Evolutionary conservation across 139 green algal species (phyloP), one percentile per base, ranked within the genome.

Genomic region (Chlorella sp.): DNA sequence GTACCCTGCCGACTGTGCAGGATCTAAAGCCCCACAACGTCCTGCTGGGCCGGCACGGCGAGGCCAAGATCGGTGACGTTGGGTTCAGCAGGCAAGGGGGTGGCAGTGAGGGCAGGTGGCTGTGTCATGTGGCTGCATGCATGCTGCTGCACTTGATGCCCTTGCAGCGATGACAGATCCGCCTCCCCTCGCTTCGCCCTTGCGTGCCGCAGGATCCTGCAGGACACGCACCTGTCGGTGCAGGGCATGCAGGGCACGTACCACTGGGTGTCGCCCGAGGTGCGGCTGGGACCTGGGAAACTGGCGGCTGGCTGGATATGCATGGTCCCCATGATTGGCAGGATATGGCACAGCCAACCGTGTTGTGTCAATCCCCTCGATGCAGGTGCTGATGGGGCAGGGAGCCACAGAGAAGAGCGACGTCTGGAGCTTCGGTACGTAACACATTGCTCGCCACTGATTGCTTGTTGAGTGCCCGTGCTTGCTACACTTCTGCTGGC

Each of bases 21-120:
- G 85, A 89, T 41, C 19, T 85, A 11, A 89, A 89, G 67, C 73
- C 73, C 32, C 46, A 62, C 46, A 89, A 89, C 67, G 58, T 88
- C 20, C 79, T 88, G 46, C 85, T 88, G 1, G 62, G 58, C 8
- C 64, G 73, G 28, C 60, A 88, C 8, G 32, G 73, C 44, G 13
- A 67, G 24, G 85, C 85, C 32, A 88, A 88, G 64, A 64, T 88
- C 3, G 79, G 69, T 3, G 85, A 88, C 34, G 85, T 88, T 36
- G 85, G 85, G n/a, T 65, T 88, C 24, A 73, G 79, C 3, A 67
- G 73, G 73, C 65, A 28, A 11, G 44, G 62, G 28, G 28, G 62
- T 11, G 9, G 58, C 22, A 34, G 1, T 69, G 51, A 54, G 51
- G 16, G 51, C 51, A 60, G 51, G 13, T 60, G 51, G n/a, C n/a